Evolutionary conservation across 2,329 filamentous ascomycete genomes (phyloP).

Genomic region (Corinectria fuckeliana): DNA sequence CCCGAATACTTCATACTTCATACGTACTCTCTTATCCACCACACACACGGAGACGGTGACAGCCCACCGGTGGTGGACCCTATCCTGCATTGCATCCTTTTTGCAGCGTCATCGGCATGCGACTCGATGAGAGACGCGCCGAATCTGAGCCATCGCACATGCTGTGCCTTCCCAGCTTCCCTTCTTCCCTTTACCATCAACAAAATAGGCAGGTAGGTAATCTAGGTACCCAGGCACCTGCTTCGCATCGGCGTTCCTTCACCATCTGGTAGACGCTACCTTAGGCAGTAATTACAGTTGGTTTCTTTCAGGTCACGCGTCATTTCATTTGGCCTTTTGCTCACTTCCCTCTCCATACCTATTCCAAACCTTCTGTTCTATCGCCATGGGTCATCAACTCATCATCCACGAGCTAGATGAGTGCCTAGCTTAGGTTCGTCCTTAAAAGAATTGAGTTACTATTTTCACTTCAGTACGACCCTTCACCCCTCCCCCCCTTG

Average conservation of each 20-base stretch:
- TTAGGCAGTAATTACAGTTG: neutral
- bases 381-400: neutral
- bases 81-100: neutral
- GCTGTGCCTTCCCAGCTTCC: neutral
- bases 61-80: neutral
- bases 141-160: neutral
- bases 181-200: neutral
- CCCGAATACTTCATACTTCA: too few species aligned
- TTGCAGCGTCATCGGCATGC: neutral
- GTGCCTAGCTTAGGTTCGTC: neutral
- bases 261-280: neutral
- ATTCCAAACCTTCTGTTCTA: neutral
- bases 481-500: neutral
- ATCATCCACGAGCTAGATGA: neutral
- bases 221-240: too few species aligned
- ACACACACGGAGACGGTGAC: too few species aligned
- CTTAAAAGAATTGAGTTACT: neutral
- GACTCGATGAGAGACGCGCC: neutral
- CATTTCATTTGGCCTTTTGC: neutral
- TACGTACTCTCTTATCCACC: neutral
- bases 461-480: slow-evolving; percentile 1
- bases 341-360: neutral
- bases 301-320: neutral
- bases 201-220: neutral
- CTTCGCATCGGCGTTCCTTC: neutral